Conservation (phyloP, 2,329 filamentous ascomycete species). For the Cytospora schulzeri region DNA sequence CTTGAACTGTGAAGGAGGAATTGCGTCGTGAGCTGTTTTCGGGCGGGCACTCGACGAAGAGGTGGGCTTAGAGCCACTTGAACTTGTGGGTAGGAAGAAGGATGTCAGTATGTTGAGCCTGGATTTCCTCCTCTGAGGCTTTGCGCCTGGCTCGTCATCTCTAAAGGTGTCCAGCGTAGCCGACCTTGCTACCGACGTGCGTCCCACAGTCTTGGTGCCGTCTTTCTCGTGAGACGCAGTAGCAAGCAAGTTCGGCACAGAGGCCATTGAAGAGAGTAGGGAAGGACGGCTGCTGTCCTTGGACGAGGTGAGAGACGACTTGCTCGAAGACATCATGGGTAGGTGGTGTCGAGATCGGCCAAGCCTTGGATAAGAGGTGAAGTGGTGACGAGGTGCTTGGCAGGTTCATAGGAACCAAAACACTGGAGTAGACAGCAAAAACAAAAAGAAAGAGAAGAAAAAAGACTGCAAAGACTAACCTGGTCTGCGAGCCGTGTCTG, state of each 20-base stretch:
- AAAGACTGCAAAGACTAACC: neutral
- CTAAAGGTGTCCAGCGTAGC: slow-evolving; percentile 6
- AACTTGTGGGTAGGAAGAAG: slow-evolving; percentile 25
- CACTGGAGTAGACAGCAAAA: slow-evolving; percentile 6
- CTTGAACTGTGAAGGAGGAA: slow-evolving; percentile 14
- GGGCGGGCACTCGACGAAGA: slow-evolving; percentile 19
- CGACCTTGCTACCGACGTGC: slow-evolving; percentile 12
- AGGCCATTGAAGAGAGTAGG: slow-evolving; percentile 26
- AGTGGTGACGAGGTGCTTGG: neutral
- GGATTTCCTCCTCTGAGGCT: slow-evolving; percentile 22
- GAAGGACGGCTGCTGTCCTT: slow-evolving; percentile 25
- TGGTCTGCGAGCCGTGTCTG: slow-evolving; percentile 8
- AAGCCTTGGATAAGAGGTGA: slow-evolving; percentile 9
- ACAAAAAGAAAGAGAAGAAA: neutral
- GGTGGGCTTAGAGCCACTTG: slow-evolving; percentile 8
- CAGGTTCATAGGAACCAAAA: neutral
- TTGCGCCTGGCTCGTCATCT: slow-evolving; percentile 17
- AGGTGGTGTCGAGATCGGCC: slow-evolving; percentile 5
- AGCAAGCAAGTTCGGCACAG: slow-evolving; percentile 22
- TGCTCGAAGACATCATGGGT: slow-evolving; percentile 29
- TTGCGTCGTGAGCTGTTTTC: slow-evolving; percentile 23
- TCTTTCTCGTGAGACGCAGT: slow-evolving; percentile 19
- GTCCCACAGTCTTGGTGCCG: slow-evolving; percentile 12
- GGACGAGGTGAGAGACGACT: slow-evolving; percentile 25
- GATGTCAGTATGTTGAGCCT: slow-evolving; percentile 27